Conservation (phyloP, 306 rosid genomes). For the Cyclanthera cordifolia region DNA sequence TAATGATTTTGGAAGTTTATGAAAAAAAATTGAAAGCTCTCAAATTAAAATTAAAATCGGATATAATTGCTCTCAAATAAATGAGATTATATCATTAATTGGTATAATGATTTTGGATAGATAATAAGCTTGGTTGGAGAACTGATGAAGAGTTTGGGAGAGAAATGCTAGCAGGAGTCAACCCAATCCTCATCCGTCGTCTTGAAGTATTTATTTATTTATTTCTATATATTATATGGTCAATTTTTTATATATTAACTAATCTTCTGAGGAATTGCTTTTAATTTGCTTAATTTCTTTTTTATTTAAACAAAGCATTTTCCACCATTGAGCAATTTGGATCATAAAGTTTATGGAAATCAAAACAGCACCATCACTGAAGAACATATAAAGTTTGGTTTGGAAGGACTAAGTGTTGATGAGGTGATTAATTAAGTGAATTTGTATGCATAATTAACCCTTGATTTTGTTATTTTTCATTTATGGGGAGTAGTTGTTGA, state of each 20-base stretch:
- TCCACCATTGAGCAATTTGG: constrained; percentile 63
- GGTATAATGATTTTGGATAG: too few species aligned
- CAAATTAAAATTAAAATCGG: too few species aligned
- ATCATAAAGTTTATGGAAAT: constrained; percentile 39
- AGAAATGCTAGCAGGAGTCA: constrained; percentile 82
- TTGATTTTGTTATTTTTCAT: too few species aligned
- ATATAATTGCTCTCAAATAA: too few species aligned
- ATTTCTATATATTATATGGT: neutral
- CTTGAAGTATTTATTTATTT: constrained; percentile 34
- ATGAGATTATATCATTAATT: too few species aligned
- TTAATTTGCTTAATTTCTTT: neutral
- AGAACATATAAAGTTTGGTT: constrained; percentile 33
- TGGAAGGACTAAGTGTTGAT: constrained; percentile 46
- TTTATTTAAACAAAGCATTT: constrained; percentile 40
- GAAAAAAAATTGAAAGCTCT: too few species aligned
- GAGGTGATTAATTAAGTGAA: constrained; percentile 30
- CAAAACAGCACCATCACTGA: constrained; percentile 50
- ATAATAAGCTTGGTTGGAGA: constrained; percentile 47
- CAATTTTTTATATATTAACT: too few species aligned
- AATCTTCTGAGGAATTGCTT: neutral
- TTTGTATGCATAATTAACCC: neutral
- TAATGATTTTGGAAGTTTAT: too few species aligned
- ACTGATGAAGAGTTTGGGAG: constrained; percentile 80
- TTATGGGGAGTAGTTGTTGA: too few species aligned
- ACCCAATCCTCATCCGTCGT: constrained; percentile 50